Evolutionary conservation across 75 land plant genomes (phyloP).

Genomic region (Pinus albicaulis): DNA sequence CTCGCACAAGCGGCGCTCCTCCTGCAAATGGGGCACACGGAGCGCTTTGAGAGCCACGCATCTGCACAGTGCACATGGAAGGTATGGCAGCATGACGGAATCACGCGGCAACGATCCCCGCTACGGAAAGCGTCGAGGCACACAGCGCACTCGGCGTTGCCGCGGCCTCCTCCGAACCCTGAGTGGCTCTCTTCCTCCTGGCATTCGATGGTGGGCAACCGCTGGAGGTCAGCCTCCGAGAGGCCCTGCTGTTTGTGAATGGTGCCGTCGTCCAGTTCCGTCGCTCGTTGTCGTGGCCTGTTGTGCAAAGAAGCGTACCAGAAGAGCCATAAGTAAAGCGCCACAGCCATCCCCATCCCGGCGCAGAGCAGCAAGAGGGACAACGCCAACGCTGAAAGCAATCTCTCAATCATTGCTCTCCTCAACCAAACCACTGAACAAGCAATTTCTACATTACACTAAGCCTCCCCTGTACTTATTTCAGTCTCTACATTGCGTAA

Average conservation of each 20-base stretch:
- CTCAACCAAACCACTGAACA: no score
- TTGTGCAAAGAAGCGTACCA: background rate
- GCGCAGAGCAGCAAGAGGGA: background rate
- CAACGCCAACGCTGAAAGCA: background rate
- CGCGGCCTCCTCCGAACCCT: background rate
- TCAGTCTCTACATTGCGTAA: no score
- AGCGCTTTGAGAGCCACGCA: constrained; percentile 38
- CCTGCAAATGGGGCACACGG: constrained; percentile 50
- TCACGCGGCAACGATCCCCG: constrained; percentile 21
- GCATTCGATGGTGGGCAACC: background rate
- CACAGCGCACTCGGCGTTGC: constrained; percentile 32
- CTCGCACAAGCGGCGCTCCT: background rate
- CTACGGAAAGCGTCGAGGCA: constrained; percentile 35
- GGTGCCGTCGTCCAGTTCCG: no score
- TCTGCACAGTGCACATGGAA: constrained; percentile 53
- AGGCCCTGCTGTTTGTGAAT: background rate
- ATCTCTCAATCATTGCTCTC: no score
- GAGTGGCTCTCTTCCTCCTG: no score
- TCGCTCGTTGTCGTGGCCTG: no score
- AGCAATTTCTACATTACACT: no score
- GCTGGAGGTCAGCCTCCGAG: background rate
- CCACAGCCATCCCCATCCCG: background rate
- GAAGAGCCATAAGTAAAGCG: background rate
- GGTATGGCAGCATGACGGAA: constrained; percentile 51
- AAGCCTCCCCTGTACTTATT: no score